Evolutionary conservation across 352 stramenopile genomes (phyloP).

Genomic region (Phytopythium mirpurense): DNA sequence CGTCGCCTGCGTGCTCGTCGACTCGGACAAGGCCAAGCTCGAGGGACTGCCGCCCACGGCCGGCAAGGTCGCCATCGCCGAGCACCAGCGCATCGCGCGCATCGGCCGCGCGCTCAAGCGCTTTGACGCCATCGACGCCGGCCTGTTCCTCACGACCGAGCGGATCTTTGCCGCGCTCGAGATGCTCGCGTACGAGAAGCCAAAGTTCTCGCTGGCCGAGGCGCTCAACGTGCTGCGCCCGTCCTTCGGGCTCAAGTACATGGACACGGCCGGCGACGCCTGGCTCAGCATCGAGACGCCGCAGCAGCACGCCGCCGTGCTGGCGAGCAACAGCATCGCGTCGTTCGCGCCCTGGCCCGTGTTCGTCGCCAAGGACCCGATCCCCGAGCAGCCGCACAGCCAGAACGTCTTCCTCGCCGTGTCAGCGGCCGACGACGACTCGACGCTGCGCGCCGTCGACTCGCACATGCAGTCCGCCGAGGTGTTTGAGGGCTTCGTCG

Average conservation of each 20-base stretch:
- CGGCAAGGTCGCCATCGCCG: constrained; percentile 58
- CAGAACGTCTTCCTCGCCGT: constrained; percentile 73
- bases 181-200: constrained; percentile 79
- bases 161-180: constrained; percentile 77
- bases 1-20: constrained; percentile 71
- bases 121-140: constrained; percentile 75
- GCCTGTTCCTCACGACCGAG: constrained; percentile 65
- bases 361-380: constrained; percentile 66
- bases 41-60: constrained; percentile 54
- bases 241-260: constrained; percentile 73
- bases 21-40: constrained; percentile 59
- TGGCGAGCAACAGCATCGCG: constrained; percentile 51
- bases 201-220: constrained; percentile 80
- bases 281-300: constrained; percentile 83
- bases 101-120: constrained; percentile 68
- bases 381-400: constrained; percentile 5
- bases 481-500: constrained; percentile 81
- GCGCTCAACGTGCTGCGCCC: constrained; percentile 77
- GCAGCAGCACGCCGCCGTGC: constrained; percentile 50
- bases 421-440: constrained; percentile 72
- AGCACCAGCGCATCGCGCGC: constrained; percentile 44
- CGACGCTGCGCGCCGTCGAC: constrained; percentile 59
- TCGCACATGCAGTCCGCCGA: constrained; percentile 34
- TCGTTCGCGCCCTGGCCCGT: constrained; percentile 69
- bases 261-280: constrained; percentile 49